These are phyloP conservation scores for Irpex rosettiformis DNA, from an alignment of 1,284 basidiomycete genomes.

Conservation along the genomic window DNA sequence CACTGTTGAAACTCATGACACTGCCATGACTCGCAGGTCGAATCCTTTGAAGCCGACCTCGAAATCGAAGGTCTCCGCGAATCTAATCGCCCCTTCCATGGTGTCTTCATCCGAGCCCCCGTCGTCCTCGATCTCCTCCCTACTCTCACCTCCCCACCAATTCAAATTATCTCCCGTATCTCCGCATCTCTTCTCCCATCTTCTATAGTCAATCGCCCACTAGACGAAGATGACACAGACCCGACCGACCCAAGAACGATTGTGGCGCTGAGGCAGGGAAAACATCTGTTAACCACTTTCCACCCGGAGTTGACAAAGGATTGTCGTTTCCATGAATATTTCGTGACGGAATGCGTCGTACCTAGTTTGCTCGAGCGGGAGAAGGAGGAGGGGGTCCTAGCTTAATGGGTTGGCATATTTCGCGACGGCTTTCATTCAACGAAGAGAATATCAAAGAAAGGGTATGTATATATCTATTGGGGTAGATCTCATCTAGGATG, in stretches of 20 bases:
- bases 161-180: constrained; percentile 72
- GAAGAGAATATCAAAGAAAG: not conserved
- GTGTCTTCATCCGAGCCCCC: constrained; percentile 95
- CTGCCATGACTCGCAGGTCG: constrained; percentile 48
- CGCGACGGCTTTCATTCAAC: no score
- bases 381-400: not conserved
- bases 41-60: constrained; percentile 86
- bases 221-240: constrained; percentile 36
- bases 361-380: constrained; percentile 22
- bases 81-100: constrained; percentile 68
- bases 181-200: constrained; percentile 58
- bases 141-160: constrained; percentile 43
- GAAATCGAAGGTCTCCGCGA: constrained; percentile 63
- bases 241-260: constrained; percentile 58
- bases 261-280: constrained; percentile 86
- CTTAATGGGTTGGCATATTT: no score
- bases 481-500: not conserved
- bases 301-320: constrained; percentile 94
- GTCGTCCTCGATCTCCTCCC: constrained; percentile 51
- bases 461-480: not conserved
- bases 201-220: constrained; percentile 24
- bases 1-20: constrained; percentile 1
- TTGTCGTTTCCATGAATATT: constrained; percentile 86
- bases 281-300: constrained; percentile 86
- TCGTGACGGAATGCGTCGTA: constrained; percentile 66